These are phyloP conservation scores for Solanum aculeatissimum DNA, from an alignment of 305 asterid genomes.

Conservation along the genomic window DNA sequence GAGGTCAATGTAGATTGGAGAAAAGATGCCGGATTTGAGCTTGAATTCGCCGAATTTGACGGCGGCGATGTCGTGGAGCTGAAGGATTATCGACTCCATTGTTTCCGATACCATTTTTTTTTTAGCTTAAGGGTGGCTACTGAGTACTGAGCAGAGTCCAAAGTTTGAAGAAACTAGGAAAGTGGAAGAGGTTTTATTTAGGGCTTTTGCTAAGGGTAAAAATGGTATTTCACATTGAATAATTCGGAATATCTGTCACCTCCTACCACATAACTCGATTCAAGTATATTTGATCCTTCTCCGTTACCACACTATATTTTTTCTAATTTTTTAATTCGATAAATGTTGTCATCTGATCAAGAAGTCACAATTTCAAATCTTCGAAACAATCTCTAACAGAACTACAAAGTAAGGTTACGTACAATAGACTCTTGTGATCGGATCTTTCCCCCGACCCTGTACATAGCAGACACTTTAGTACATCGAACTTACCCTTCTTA, in stretches of 20 bases:
- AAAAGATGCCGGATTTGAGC: constrained; percentile 80
- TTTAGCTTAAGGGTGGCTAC: not conserved
- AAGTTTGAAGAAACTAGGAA: not conserved
- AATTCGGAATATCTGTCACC: not conserved
- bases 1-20: constrained; percentile 93
- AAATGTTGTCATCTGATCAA: too few species aligned
- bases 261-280: too few species aligned
- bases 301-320: too few species aligned
- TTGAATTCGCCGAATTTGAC: constrained; percentile 88
- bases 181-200: not conserved
- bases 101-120: constrained; percentile 1
- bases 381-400: too few species aligned
- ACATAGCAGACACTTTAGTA: too few species aligned
- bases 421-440: too few species aligned
- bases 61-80: constrained; percentile 88
- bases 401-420: too few species aligned
- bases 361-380: too few species aligned
- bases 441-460: too few species aligned
- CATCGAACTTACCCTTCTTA: too few species aligned
- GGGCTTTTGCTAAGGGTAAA: not conserved
- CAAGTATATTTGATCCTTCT: too few species aligned
- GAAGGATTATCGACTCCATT: constrained; percentile 69
- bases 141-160: not conserved
- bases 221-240: not conserved
- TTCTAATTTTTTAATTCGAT: too few species aligned